Evolutionary conservation across 2,329 filamentous ascomycete species (phyloP).

Genomic region (Colletotrichum filicis): DNA sequence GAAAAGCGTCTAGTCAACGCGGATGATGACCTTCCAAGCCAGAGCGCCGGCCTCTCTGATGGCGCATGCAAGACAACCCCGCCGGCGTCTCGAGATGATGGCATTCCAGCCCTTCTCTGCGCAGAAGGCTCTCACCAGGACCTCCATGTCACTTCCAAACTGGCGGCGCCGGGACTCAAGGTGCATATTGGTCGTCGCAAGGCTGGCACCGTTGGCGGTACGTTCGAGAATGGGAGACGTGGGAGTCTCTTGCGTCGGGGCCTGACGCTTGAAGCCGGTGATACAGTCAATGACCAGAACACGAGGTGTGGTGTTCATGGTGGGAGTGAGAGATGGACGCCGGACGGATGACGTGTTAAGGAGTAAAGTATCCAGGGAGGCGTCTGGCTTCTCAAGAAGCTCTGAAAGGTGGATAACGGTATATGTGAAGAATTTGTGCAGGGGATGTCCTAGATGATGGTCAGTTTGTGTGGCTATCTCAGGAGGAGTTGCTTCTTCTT

Average conservation of each 20-base stretch:
- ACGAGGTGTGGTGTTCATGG: slow-evolving; percentile 44
- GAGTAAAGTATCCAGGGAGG: slow-evolving; percentile 60
- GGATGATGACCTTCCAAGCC: slow-evolving; percentile 74
- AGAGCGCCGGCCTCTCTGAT: slow-evolving; percentile 79
- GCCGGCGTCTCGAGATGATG: slow-evolving; percentile 72
- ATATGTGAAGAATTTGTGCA: slow-evolving; percentile 73
- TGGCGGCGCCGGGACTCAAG: slow-evolving; percentile 67
- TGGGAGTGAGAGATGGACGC: slow-evolving; percentile 45
- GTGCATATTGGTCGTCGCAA: slow-evolving; percentile 63
- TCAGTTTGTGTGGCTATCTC: slow-evolving; percentile 14
- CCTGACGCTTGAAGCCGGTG: slow-evolving; percentile 58
- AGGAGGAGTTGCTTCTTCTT: slow-evolving; percentile 39
- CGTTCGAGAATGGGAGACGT: slow-evolving; percentile 59
- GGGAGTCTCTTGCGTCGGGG: slow-evolving; percentile 56
- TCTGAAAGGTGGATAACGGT: slow-evolving; percentile 68
- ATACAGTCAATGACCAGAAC: slow-evolving; percentile 74
- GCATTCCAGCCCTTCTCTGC: slow-evolving; percentile 81
- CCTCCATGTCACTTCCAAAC: slow-evolving; percentile 73
- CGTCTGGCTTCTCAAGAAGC: slow-evolving; percentile 59
- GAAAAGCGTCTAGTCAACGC: slow-evolving; percentile 58
- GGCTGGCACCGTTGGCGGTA: slow-evolving; percentile 49
- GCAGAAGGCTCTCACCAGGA: slow-evolving; percentile 78
- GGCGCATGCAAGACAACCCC: slow-evolving; percentile 79
- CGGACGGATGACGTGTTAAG: slow-evolving; percentile 45
- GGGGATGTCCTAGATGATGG: slow-evolving; percentile 62